Conservation (phyloP, 2,329 filamentous ascomycete species). For the Alternaria sp. region DNA sequence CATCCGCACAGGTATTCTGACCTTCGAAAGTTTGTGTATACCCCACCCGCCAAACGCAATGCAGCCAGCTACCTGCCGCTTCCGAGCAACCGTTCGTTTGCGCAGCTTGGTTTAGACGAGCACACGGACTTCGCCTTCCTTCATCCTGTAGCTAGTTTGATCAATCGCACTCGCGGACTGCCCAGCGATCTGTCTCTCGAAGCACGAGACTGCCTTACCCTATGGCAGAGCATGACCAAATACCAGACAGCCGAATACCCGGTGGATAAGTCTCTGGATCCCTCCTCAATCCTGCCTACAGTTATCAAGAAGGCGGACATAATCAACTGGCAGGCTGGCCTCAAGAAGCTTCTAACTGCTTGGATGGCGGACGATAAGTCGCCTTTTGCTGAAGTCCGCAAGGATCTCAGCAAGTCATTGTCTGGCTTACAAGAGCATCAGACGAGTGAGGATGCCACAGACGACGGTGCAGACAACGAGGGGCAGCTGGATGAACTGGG, state of each 20-base stretch:
- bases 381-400: slow-evolving; percentile 61
- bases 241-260: slow-evolving; percentile 62
- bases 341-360: slow-evolving; percentile 66
- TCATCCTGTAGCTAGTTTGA: slow-evolving; percentile 71
- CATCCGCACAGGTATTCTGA: slow-evolving; percentile 78
- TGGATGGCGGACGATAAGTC: slow-evolving; percentile 68
- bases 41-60: slow-evolving; percentile 52
- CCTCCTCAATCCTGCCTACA: slow-evolving; percentile 58
- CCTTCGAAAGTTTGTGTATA: slow-evolving; percentile 76
- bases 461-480: slow-evolving; percentile 17
- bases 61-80: slow-evolving; percentile 62
- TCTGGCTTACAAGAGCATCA: slow-evolving; percentile 14
- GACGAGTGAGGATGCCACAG: slow-evolving; percentile 8
- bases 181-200: slow-evolving; percentile 75
- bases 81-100: slow-evolving; percentile 38
- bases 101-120: slow-evolving; percentile 59
- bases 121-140: slow-evolving; percentile 64
- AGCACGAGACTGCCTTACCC: slow-evolving; percentile 71
- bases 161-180: slow-evolving; percentile 68
- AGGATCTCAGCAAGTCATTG: slow-evolving; percentile 50
- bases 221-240: slow-evolving; percentile 72
- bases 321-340: slow-evolving; percentile 67
- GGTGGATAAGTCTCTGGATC: slow-evolving; percentile 61
- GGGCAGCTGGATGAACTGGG: slow-evolving; percentile 32
- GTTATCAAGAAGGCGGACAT: slow-evolving; percentile 72